These are phyloP conservation scores for Rosa multiflora DNA, from an alignment of 306 rosid genomes.

Conservation along the genomic window DNA sequence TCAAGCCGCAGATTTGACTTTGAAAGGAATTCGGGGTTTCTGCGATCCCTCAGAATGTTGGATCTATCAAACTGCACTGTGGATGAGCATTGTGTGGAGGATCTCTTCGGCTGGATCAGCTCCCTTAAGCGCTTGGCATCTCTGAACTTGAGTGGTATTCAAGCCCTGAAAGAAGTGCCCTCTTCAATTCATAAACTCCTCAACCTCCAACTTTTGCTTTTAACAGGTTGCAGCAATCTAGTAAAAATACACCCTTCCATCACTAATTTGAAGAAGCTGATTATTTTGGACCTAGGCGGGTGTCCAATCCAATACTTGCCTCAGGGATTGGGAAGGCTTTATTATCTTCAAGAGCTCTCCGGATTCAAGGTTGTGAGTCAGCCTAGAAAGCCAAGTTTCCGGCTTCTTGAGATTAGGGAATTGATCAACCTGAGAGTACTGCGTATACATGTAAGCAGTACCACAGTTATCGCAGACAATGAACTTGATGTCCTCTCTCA, in stretches of 20 bases:
- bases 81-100: neutral
- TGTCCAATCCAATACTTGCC: slow-evolving; percentile 19
- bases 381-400: neutral
- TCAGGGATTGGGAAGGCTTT: neutral
- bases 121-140: neutral
- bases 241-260: neutral
- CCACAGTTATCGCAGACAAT: neutral
- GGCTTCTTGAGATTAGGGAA: slow-evolving; percentile 3
- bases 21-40: neutral
- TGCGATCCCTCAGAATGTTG: neutral
- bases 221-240: neutral
- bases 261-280: slow-evolving; percentile 7
- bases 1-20: neutral
- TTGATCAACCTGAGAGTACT: slow-evolving; percentile 6
- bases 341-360: neutral
- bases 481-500: slow-evolving; percentile 4
- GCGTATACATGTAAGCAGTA: neutral
- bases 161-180: neutral
- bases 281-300: neutral
- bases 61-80: neutral
- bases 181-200: slow-evolving; percentile 11
- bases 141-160: too few relatives aligned
- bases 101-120: slow-evolving; percentile 9
- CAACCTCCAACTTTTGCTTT: slow-evolving; percentile 14
- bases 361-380: slow-evolving; percentile 2